These are phyloP conservation scores for Blastomyces emzantsi DNA, from an alignment of 2,329 filamentous ascomycete species.

Conservation along the genomic window DNA sequence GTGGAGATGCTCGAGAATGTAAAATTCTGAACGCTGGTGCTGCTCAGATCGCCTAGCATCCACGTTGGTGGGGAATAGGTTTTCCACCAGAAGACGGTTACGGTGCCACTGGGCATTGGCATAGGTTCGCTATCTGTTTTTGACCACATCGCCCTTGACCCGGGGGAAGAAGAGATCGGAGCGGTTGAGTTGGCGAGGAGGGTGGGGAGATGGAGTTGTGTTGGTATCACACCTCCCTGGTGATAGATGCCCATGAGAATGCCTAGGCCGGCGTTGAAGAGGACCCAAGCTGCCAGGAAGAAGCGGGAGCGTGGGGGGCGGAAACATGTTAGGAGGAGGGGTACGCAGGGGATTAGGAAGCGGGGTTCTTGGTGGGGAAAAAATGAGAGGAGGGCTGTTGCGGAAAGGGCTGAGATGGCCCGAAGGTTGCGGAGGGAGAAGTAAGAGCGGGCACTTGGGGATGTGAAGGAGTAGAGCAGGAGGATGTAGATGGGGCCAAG, in stretches of 20 bases:
- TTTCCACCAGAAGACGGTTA: constrained; percentile 46
- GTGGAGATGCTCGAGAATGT: constrained; percentile 30
- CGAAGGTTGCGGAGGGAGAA: constrained; percentile 32
- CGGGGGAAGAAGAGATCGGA: constrained; percentile 15
- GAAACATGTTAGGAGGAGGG: constrained; percentile 43
- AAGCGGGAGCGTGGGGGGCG: constrained; percentile 32
- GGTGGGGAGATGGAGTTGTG: constrained; percentile 39
- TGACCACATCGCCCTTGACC: neutral
- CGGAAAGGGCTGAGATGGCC: constrained; percentile 37
- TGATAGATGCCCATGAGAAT: constrained; percentile 46
- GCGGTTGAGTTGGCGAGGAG: constrained; percentile 27
- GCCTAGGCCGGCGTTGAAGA: constrained; percentile 43
- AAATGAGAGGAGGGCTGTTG: constrained; percentile 36
- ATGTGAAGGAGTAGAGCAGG: constrained; percentile 36
- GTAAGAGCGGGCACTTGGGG: constrained; percentile 23
- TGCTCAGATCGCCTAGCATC: constrained; percentile 35
- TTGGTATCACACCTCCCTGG: constrained; percentile 45
- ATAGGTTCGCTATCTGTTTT: neutral
- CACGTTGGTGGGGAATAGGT: constrained; percentile 46
- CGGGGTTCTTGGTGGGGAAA: constrained; percentile 46
- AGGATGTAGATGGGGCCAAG: constrained; percentile 60
- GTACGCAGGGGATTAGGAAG: constrained; percentile 44
- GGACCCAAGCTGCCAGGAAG: constrained; percentile 39
- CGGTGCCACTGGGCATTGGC: constrained; percentile 14
- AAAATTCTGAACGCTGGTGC: neutral